A percentile compares a stretch with the other conserved stretches of the same genome.
Conservation (phyloP, 208 protist genomes). For the Trypanosoma rangeli region DNA sequence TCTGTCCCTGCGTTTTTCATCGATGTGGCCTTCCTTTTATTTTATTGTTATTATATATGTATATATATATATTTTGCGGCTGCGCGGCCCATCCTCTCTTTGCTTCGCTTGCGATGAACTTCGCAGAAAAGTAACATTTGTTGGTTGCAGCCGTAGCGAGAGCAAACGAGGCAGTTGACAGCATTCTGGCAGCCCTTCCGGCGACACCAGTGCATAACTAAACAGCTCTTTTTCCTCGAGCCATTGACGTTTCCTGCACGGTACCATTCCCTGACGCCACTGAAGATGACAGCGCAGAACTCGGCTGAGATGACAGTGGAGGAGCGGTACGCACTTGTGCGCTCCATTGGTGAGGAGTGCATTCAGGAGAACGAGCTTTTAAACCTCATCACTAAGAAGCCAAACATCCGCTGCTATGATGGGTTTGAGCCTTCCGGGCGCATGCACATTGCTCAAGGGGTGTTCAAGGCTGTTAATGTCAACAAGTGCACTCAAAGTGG, state of each 20-base stretch:
- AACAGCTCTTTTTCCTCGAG: not conserved
- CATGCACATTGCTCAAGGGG: slow-evolving; percentile 99
- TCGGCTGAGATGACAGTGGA: slow-evolving; percentile 28
- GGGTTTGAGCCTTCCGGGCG: slow-evolving; percentile 99
- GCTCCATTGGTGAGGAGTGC: slow-evolving; percentile 96
- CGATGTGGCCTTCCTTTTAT: slow-evolving; percentile 32
- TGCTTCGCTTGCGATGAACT: not conserved
- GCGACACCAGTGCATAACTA: not conserved
- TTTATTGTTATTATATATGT: slow-evolving; percentile 6
- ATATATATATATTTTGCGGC: slow-evolving; percentile 39
- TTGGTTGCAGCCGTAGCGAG: not conserved
- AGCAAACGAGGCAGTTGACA: slow-evolving; percentile 22
- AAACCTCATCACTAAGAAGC: slow-evolving; percentile 92
- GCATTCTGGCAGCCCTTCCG: slow-evolving; percentile 18
- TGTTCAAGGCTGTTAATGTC: slow-evolving; percentile 99
- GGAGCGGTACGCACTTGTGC: slow-evolving; percentile 81
- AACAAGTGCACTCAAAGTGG: slow-evolving; percentile 97
- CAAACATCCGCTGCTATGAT: slow-evolving; percentile 96
- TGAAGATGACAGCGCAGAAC: slow-evolving; percentile 4
- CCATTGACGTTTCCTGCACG: not conserved
- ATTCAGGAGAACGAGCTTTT: slow-evolving; percentile 93
- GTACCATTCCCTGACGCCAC: not conserved
- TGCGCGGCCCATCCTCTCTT: too few relatives aligned
- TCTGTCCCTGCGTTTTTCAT: not conserved
- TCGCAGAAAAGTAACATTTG: not conserved